Evolutionary conservation across 768 basidiomycete species (phyloP).

Genomic region (Tricholoma bakamatsutake): DNA sequence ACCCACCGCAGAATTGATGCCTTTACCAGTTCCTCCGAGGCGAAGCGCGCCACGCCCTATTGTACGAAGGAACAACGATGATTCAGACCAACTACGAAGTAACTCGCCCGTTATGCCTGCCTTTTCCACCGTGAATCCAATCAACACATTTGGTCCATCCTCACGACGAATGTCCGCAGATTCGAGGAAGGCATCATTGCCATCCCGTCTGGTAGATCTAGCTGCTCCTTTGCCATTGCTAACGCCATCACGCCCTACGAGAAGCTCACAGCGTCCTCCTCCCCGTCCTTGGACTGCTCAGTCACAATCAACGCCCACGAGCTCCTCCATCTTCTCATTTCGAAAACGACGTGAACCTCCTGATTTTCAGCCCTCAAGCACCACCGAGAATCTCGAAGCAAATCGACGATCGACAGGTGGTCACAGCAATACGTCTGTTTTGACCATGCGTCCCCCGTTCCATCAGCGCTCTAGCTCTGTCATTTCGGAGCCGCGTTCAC

Average conservation of each 20-base stretch:
- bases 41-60: conserved; percentile 8
- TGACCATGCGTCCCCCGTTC: conserved; percentile 11
- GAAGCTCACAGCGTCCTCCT: conserved; percentile 16
- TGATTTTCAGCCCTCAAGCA: background rate
- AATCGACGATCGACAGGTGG: conserved; percentile 19
- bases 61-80: conserved; percentile 9
- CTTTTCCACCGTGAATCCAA: conserved; percentile 40
- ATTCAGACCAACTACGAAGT: background rate
- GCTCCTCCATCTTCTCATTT: background rate
- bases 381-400: background rate
- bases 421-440: conserved; percentile 17
- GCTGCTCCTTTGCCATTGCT: conserved; percentile 1
- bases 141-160: conserved; percentile 37
- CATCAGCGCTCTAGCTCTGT: conserved; percentile 18
- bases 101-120: conserved; percentile 42
- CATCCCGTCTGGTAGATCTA: conserved; percentile 3
- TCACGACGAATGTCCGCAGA: conserved; percentile 3
- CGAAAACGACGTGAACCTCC: background rate
- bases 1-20: conserved; percentile 29
- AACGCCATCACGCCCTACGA: conserved; percentile 23
- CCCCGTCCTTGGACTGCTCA: background rate
- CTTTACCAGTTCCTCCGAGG: conserved; percentile 35
- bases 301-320: conserved; percentile 3
- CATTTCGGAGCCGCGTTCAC: conserved; percentile 12
- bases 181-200: conserved; percentile 9